Conservation (phyloP, 441 rosid genomes). For the Rhodomyrtus psidioides region DNA sequence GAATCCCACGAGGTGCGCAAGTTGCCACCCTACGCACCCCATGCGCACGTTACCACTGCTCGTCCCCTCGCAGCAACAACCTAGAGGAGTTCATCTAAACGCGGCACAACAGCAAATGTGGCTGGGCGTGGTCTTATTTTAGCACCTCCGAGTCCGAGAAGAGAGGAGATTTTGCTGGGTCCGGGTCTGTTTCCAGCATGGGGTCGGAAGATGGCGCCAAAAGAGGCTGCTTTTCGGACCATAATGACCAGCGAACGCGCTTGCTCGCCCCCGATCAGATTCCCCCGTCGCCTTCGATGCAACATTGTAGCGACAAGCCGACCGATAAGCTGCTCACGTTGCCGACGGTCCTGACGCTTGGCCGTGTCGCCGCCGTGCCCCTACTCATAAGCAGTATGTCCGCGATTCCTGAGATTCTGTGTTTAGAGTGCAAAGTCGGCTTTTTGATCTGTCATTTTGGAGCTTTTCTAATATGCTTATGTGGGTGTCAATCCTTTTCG, state of each 20-base stretch:
- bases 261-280: neutral
- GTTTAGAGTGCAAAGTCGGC: neutral
- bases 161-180: neutral
- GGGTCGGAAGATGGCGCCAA: neutral
- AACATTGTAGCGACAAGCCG: neutral
- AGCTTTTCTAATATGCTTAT: neutral
- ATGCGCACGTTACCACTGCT: neutral
- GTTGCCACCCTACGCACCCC: neutral
- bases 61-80: neutral
- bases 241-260: neutral
- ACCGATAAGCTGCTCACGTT: neutral
- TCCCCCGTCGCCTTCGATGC: neutral
- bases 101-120: neutral
- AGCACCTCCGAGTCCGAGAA: neutral
- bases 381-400: conserved; percentile 1
- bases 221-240: neutral
- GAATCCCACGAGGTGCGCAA: neutral
- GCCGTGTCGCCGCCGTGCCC: conserved; percentile 8
- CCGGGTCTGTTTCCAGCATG: neutral
- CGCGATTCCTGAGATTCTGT: neutral
- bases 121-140: neutral
- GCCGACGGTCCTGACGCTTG: conserved; percentile 4
- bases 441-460: neutral
- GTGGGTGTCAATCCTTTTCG: neutral
- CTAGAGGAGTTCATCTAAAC: neutral